Percentiles rank a stretch among this genome's conserved stretches.
phyloP scores from a whole-genome alignment of 805 yeast genomes.

The Yamadazyma takamatsuzukensis region DNA sequence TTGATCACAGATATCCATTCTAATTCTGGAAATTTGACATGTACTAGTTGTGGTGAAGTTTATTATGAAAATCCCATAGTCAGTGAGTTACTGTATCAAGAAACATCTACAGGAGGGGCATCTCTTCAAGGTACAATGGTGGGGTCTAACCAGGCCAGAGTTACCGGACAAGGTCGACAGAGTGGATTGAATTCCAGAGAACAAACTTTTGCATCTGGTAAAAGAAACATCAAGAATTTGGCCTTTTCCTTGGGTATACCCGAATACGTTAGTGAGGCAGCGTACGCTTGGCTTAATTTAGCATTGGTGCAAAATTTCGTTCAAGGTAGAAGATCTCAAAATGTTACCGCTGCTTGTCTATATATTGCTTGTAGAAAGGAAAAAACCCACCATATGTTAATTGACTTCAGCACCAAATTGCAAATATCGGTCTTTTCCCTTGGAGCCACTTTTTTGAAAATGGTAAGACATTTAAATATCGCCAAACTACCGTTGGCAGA shows the following conservation, averaged over 20 bases:
- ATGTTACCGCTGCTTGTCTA: constrained; percentile 91
- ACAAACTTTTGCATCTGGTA: constrained; percentile 84
- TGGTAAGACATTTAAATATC: constrained; percentile 83
- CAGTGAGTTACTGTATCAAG: constrained; percentile 92
- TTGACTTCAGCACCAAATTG: constrained; percentile 86
- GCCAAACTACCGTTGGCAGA: constrained; percentile 82
- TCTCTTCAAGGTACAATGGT: constrained; percentile 93
- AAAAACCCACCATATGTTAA: constrained; percentile 90
- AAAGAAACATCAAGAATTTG: constrained; percentile 70
- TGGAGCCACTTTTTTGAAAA: constrained; percentile 91
- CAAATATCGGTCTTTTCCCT: constrained; percentile 91
- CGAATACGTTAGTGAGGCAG: constrained; percentile 81
- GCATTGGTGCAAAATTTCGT: constrained; percentile 89
- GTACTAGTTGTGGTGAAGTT: constrained; percentile 82
- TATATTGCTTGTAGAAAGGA: constrained; percentile 93
- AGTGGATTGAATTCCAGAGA: constrained; percentile 81
- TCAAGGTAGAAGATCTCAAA: constrained; percentile 94
- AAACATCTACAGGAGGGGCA: constrained; percentile 90
- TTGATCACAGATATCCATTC: constrained; percentile 5
- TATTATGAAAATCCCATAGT: constrained; percentile 92
- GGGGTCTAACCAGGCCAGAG: constrained; percentile 80
- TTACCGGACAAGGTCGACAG: constrained; percentile 63
- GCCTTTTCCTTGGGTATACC: constrained; percentile 79
- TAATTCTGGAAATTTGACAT: constrained; percentile 68
- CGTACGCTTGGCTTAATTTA: constrained; percentile 82